phyloP scores from a whole-genome alignment of 331 rosid genomes.

The Rosa hybrid region DNA sequence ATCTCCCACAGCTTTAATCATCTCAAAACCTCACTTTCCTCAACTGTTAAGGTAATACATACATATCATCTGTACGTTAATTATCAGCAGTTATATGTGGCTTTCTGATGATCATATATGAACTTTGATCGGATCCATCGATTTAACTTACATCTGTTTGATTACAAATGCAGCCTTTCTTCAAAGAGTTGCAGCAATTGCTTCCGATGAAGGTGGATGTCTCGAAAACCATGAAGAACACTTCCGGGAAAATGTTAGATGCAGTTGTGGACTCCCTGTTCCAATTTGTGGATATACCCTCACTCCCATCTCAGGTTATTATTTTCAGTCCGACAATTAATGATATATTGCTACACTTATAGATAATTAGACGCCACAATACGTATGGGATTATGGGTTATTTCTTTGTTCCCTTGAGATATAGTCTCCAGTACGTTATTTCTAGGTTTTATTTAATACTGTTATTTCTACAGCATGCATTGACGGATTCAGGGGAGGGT shows the following conservation, averaged over 20 bases:
- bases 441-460: no score
- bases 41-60: not conserved
- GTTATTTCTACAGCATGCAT: no score
- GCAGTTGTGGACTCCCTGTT: not conserved
- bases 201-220: constrained; percentile 1
- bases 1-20: constrained; percentile 6
- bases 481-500: no score
- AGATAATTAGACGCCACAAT: no score
- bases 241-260: constrained; percentile 5
- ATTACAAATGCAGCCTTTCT: not conserved
- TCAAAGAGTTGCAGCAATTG: not conserved
- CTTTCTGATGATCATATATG: not conserved
- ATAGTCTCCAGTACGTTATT: no score
- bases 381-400: not conserved
- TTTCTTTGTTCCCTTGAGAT: not conserved
- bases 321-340: not conserved
- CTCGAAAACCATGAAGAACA: not conserved
- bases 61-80: no score
- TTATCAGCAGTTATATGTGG: not conserved
- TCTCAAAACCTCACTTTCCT: constrained; percentile 10
- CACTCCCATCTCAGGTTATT: constrained; percentile 19
- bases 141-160: not conserved
- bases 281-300: constrained; percentile 11
- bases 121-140: not conserved
- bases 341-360: no score